phyloP scores from a whole-genome alignment of 192 early-diverging fungal genomes.

The Podila verticillata region DNA sequence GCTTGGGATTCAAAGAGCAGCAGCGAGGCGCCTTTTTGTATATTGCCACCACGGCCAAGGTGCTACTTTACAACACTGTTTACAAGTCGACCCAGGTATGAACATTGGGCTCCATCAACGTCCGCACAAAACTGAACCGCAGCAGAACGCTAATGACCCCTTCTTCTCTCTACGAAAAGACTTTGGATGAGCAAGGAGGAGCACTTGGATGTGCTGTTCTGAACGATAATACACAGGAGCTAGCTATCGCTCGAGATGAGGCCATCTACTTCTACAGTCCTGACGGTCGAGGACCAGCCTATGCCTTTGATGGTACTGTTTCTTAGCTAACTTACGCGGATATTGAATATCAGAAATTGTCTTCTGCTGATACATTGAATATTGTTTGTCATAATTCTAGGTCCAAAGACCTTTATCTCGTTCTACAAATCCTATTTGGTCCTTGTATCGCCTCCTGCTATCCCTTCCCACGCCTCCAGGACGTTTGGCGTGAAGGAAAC shows the following conservation, averaged over 20 bases:
- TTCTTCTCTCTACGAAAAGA: constrained; percentile 2
- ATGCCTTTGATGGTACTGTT: constrained; percentile 79
- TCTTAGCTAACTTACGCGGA: too few species aligned
- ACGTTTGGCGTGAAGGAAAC: constrained; percentile 27
- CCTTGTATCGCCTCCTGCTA: constrained; percentile 70
- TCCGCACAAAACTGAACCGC: neutral
- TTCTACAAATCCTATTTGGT: constrained; percentile 83
- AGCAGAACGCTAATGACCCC: too few species aligned
- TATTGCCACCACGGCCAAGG: constrained; percentile 71
- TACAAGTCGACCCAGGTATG: constrained; percentile 51
- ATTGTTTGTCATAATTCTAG: constrained; percentile 24
- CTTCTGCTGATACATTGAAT: neutral
- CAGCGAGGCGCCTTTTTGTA: constrained; percentile 69
- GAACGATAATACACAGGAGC: constrained; percentile 75
- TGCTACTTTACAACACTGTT: constrained; percentile 69
- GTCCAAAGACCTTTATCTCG: constrained; percentile 70
- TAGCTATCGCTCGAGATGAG: constrained; percentile 89
- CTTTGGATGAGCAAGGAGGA: constrained; percentile 86
- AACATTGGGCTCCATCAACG: neutral
- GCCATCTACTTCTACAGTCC: constrained; percentile 91
- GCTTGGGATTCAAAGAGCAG: constrained; percentile 79
- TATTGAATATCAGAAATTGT: neutral
- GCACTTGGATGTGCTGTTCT: constrained; percentile 79
- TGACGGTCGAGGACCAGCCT: constrained; percentile 93
- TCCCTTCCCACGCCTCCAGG: constrained; percentile 55